Evolutionary conservation across 345 rosid species (phyloP).

Genomic region (Populus tremula): DNA sequence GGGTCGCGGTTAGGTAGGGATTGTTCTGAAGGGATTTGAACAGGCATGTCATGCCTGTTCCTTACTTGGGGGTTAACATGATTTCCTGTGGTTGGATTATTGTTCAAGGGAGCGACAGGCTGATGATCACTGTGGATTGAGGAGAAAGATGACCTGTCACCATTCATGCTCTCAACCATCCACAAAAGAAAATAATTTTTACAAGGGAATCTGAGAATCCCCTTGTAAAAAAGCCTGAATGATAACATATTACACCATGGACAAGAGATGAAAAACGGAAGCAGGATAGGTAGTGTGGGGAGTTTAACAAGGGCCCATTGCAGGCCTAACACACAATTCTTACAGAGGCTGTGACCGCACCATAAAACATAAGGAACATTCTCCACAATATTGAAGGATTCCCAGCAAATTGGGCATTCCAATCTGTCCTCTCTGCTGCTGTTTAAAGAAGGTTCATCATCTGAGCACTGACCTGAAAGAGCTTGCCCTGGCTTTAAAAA

Average conservation of each 20-base stretch:
- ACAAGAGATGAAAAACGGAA: constrained; percentile 87
- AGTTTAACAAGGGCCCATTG: constrained; percentile 82
- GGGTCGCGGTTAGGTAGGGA: not conserved
- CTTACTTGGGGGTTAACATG: not conserved
- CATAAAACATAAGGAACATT: constrained; percentile 88
- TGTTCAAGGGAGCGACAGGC: not conserved
- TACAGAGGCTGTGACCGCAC: constrained; percentile 95
- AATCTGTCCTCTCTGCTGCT: constrained; percentile 62
- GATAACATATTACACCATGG: constrained; percentile 94
- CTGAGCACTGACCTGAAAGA: constrained; percentile 57
- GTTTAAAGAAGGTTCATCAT: constrained; percentile 58
- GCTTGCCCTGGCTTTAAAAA: constrained; percentile 29
- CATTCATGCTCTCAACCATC: constrained; percentile 96
- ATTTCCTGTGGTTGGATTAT: constrained; percentile 22
- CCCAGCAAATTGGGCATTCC: constrained; percentile 93
- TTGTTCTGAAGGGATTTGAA: constrained; percentile 2
- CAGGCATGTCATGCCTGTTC: not conserved
- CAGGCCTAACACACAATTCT: constrained; percentile 80
- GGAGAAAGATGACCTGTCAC: constrained; percentile 33
- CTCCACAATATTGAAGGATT: constrained; percentile 84
- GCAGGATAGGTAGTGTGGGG: constrained; percentile 79
- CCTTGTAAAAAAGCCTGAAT: constrained; percentile 71
- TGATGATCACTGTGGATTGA: constrained; percentile 7
- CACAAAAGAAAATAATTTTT: constrained; percentile 89
- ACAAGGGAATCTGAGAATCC: constrained; percentile 70